Conservation (phyloP, 768 basidiomycete species). For the Sistotremastrum suecicum region DNA sequence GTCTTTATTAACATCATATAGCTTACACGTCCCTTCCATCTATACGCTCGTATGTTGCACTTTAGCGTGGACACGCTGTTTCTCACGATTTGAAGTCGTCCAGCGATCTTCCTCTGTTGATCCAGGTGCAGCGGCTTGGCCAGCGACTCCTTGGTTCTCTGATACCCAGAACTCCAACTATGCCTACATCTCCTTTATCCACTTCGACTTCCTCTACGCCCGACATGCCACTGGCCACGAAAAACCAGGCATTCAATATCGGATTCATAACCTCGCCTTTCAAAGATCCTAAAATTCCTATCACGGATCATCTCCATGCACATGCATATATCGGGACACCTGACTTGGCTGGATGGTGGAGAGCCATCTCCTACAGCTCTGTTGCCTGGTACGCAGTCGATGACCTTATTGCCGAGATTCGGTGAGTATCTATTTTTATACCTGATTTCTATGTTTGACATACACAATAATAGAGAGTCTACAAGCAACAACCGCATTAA, state of each 20-base stretch:
- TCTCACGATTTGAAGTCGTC: slow-evolving; percentile 35
- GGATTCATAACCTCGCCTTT: slow-evolving; percentile 74
- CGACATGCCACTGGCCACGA: slow-evolving; percentile 15
- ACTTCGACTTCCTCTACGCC: slow-evolving; percentile 13
- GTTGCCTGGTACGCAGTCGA: slow-evolving; percentile 67
- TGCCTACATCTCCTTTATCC: slow-evolving; percentile 12
- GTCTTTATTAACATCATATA: slow-evolving; percentile 14
- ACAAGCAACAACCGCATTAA: slow-evolving; percentile 76
- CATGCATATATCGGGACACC: slow-evolving; percentile 58
- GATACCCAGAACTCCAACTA: slow-evolving; percentile 16
- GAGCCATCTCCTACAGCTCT: slow-evolving; percentile 49
- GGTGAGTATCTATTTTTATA: slow-evolving; percentile 27
- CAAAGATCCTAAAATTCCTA: slow-evolving; percentile 63
- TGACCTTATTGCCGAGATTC: slow-evolving; percentile 69
- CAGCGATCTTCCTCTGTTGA: slow-evolving; percentile 60
- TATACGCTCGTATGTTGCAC: slow-evolving; percentile 46
- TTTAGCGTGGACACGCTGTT: slow-evolving; percentile 5
- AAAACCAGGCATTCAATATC: slow-evolving; percentile 34
- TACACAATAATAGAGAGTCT: slow-evolving; percentile 39
- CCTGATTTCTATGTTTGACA: neutral
- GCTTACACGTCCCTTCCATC: slow-evolving; percentile 67
- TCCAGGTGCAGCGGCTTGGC: slow-evolving; percentile 43
- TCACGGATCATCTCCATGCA: slow-evolving; percentile 66
- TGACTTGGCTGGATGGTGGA: slow-evolving; percentile 61
- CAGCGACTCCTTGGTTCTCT: slow-evolving; percentile 39